phyloP scores from a whole-genome alignment of 768 basidiomycete genomes.

The Porpolomopsis calyptriformis region DNA sequence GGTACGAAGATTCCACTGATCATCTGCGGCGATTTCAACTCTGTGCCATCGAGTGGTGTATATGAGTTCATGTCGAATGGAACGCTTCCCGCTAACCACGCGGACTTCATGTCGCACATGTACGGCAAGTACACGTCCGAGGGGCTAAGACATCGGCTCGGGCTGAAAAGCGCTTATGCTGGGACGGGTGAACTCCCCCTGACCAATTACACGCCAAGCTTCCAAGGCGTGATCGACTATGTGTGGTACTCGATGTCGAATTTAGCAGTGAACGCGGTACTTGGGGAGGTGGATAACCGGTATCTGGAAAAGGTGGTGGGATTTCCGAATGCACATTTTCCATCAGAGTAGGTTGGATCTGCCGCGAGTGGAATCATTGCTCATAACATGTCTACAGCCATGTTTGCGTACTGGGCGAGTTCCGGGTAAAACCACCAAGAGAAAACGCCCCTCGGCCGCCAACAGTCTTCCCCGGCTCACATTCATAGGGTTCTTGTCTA shows the following conservation, averaged over 20 bases:
- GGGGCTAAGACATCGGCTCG: constrained; percentile 70
- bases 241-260: constrained; percentile 80
- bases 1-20: constrained; percentile 84
- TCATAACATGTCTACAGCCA: constrained; percentile 37
- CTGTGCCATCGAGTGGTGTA: constrained; percentile 73
- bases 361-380: too few relatives aligned
- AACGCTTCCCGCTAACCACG: constrained; percentile 56
- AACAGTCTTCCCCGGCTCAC: constrained; percentile 8
- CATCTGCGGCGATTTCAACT: constrained; percentile 95
- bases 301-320: constrained; percentile 91
- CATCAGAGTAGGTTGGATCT: constrained; percentile 69
- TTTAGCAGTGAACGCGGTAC: constrained; percentile 67
- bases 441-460: constrained; percentile 24
- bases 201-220: constrained; percentile 87
- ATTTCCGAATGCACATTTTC: constrained; percentile 95
- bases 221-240: constrained; percentile 83
- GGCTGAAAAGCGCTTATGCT: constrained; percentile 79
- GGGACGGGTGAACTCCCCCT: constrained; percentile 43
- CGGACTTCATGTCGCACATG: constrained; percentile 83
- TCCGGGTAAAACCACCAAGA: constrained; percentile 69
- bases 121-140: constrained; percentile 92
- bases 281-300: constrained; percentile 74
- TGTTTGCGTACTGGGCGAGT: constrained; percentile 59
- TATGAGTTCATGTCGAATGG: constrained; percentile 85
- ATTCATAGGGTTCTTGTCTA: background rate